Evolutionary conservation across 192 early-diverging fungal species (phyloP), one percentile per base, ranked within the genome.

Genomic region (Chytriomyces sp.): DNA sequence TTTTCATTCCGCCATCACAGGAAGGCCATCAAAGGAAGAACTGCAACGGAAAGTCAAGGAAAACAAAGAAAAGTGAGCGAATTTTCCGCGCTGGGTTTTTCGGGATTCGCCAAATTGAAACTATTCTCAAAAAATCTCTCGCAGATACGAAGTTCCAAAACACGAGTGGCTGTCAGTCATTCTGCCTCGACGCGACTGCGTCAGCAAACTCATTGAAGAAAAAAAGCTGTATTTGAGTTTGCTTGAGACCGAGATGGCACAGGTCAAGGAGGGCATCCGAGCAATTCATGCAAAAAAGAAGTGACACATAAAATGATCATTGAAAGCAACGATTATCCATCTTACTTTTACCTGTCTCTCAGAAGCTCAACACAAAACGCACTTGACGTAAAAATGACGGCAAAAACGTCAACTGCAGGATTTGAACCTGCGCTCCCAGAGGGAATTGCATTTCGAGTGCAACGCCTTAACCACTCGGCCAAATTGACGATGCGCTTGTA

Each of bases 11-110:
- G 28, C 6, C 23, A 35, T 35, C 72, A 7, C 59, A 89, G 88
- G 80, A 24, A 94, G 92, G 67, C 74, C 93, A 13, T 85, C 91
- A 9, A 82, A 92, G 59, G 93, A 95, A 24, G 92, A 95, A 82
- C 85, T 96, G 13, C 64, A 78, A 80, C 59, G 82, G 91, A 72
- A 77, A 49, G 81, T 93, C 46, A 76, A 87, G 53, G 86, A 91
- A 80, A 94, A 96, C 83, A 93, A 89, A 72, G 90, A 91, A 76
- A 82, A 80, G 91, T 95, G 90, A 78, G 84, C 46, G 45, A 20
- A 45, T 49, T 6, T 23, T 45, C 23, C 44, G 10, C 18, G 10
- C 35, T 9, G 8, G 20, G 28, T 20, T 6, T 10, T 35, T 53
- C 10, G 44, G 23, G 57, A 60, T 16, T n/a, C 9, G 18, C 4